Conservation (phyloP, 169 alveolate species). For the Plasmodium ovale region DNA sequence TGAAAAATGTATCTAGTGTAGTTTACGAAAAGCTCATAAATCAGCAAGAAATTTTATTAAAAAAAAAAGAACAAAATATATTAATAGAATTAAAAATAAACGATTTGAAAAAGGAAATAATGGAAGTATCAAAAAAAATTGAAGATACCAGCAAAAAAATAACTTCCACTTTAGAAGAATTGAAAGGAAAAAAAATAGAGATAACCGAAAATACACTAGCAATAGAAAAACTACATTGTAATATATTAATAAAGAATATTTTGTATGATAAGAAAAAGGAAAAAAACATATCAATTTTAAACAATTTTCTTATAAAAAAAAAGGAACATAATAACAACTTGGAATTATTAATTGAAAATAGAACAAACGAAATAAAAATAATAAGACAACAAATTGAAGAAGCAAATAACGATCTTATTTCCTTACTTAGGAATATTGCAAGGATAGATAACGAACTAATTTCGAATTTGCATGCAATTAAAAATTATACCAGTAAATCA, state of each 20-base stretch:
- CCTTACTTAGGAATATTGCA: not conserved
- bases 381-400: constrained; percentile 26
- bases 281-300: constrained; percentile 18
- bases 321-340: constrained; percentile 25
- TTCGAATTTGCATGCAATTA: constrained; percentile 13
- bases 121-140: constrained; percentile 19
- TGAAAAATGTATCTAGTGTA: constrained; percentile 22
- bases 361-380: constrained; percentile 6
- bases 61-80: constrained; percentile 30
- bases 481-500: constrained; percentile 14
- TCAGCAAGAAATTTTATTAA: constrained; percentile 53
- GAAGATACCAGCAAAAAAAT: constrained; percentile 17
- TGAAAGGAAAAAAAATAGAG: constrained; percentile 29
- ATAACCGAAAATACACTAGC: constrained; percentile 28
- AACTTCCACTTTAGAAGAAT: not conserved
- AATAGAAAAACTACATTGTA: constrained; percentile 19
- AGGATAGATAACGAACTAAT: constrained; percentile 21
- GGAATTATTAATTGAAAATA: constrained; percentile 23
- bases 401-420: constrained; percentile 5
- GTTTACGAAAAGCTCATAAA: constrained; percentile 64
- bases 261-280: constrained; percentile 23
- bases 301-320: constrained; percentile 42
- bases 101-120: constrained; percentile 36
- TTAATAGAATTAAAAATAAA: constrained; percentile 50
- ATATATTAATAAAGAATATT: not conserved